Percentiles rank a stretch among this genome's conserved stretches.
phyloP scores from a whole-genome alignment of 2,329 filamentous ascomycete species.

The Biscogniauxia mediterranea region DNA sequence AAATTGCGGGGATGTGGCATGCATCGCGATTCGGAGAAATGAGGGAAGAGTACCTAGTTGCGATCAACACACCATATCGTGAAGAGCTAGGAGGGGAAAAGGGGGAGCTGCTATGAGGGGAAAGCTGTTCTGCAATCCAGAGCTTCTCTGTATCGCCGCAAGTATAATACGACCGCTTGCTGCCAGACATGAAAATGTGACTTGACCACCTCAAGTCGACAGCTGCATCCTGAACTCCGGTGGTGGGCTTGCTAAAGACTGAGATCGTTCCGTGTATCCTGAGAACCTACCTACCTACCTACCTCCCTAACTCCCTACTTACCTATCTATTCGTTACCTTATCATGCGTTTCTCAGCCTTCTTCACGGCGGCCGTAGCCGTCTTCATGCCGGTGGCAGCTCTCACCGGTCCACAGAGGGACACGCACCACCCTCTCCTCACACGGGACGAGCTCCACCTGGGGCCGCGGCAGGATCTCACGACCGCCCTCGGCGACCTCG shows the following conservation, averaged over 20 bases:
- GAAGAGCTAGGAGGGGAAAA: background rate
- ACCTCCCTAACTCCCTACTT: background rate
- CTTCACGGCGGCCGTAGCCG: conserved; percentile 3
- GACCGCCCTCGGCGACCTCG: conserved; percentile 1
- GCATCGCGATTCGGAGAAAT: background rate
- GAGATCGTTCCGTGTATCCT: background rate
- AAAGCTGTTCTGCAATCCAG: background rate
- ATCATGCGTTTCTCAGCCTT: conserved; percentile 3
- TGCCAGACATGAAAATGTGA: background rate
- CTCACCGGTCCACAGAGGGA: background rate
- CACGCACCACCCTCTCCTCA: background rate
- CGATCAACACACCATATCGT: background rate
- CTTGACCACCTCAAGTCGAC: background rate
- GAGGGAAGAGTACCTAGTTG: background rate
- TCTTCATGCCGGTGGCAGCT: conserved; percentile 1
- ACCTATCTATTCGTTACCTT: background rate
- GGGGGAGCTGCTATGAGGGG: background rate
- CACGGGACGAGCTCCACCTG: conserved; percentile 1
- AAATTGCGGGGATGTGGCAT: background rate
- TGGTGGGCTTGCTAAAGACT: background rate
- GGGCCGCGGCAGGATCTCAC: conserved; percentile 3
- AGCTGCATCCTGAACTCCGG: background rate
- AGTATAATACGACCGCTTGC: background rate
- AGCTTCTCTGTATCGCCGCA: background rate
- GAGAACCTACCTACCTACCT: background rate